Evolutionary conservation across 2,329 filamentous ascomycete species (phyloP).

Genomic region (Alternaria angustiovoidea): DNA sequence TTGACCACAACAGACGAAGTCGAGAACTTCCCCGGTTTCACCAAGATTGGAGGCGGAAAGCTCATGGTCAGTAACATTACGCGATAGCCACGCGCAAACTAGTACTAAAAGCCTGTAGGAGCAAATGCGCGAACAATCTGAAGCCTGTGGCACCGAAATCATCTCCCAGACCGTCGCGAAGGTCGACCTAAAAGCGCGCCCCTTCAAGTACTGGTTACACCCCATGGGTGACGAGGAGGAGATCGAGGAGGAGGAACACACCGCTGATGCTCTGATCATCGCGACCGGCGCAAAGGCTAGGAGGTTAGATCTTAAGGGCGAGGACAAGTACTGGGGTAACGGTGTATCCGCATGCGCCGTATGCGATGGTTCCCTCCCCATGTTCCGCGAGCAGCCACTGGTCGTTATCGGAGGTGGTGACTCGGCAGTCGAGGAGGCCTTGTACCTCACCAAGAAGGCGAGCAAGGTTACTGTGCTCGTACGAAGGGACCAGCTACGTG

Average conservation of each 20-base stretch:
- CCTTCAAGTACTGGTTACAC: slow-evolving; percentile 84
- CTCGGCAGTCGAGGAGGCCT: slow-evolving; percentile 94
- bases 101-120: slow-evolving; percentile 61
- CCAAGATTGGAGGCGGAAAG: slow-evolving; percentile 83
- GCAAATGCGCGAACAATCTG: slow-evolving; percentile 89
- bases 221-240: slow-evolving; percentile 81
- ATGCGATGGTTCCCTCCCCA: slow-evolving; percentile 95
- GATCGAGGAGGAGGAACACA: slow-evolving; percentile 74
- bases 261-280: slow-evolving; percentile 90
- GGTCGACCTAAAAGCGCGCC: slow-evolving; percentile 81
- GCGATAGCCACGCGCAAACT: neutral
- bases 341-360: slow-evolving; percentile 97
- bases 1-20: slow-evolving; percentile 98
- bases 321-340: slow-evolving; percentile 97
- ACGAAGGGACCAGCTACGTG: slow-evolving; percentile 83
- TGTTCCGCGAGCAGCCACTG: slow-evolving; percentile 95
- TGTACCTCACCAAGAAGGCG: slow-evolving; percentile 97
- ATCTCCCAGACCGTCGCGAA: slow-evolving; percentile 90
- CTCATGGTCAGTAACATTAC: slow-evolving; percentile 72
- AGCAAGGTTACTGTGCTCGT: slow-evolving; percentile 95
- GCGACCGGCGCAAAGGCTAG: slow-evolving; percentile 94
- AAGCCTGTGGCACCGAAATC: slow-evolving; percentile 91
- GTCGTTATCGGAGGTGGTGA: slow-evolving; percentile 97
- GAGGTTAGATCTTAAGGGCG: slow-evolving; percentile 81
- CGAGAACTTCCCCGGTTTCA: slow-evolving; percentile 98